Evolutionary conservation across 2,329 filamentous ascomycete species (phyloP).

Genomic region (Aspergillus versicolor): DNA sequence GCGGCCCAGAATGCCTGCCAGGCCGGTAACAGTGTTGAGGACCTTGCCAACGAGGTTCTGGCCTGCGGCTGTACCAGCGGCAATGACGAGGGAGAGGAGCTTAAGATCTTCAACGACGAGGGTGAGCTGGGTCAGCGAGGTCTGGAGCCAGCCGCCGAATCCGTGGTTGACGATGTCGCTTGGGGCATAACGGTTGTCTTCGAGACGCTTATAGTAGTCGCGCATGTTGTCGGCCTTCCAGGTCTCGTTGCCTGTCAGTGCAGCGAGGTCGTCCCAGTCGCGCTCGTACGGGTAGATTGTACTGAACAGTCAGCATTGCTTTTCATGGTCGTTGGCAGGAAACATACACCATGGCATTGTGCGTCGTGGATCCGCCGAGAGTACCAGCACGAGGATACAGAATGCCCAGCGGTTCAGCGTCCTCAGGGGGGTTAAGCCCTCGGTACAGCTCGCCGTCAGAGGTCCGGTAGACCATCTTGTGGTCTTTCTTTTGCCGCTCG

Average conservation of each 20-base stretch:
- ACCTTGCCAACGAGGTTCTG: slow-evolving; percentile 41
- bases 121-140: slow-evolving; percentile 39
- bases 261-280: slow-evolving; percentile 60
- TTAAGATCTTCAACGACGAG: slow-evolving; percentile 55
- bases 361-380: slow-evolving; percentile 59
- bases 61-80: slow-evolving; percentile 54
- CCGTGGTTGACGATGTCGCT: slow-evolving; percentile 47
- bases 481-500: slow-evolving; percentile 28
- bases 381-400: slow-evolving; percentile 59
- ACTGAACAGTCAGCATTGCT: background rate
- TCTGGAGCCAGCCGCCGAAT: slow-evolving; percentile 27
- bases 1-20: slow-evolving; percentile 32
- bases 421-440: slow-evolving; percentile 54
- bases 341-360: slow-evolving; percentile 57
- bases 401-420: slow-evolving; percentile 53
- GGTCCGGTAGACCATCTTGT: slow-evolving; percentile 43
- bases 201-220: slow-evolving; percentile 54
- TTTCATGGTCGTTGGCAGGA: background rate
- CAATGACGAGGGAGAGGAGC: slow-evolving; percentile 53
- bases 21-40: slow-evolving; percentile 47
- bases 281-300: slow-evolving; percentile 58
- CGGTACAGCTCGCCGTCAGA: slow-evolving; percentile 53
- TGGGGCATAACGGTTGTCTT: slow-evolving; percentile 54
- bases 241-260: slow-evolving; percentile 59
- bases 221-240: slow-evolving; percentile 62